Percentiles rank a stretch among this genome's conserved stretches.
Evolutionary conservation across 1,284 basidiomycete genomes (phyloP).

Genomic region (Microbotryum silenes-acaulis): DNA sequence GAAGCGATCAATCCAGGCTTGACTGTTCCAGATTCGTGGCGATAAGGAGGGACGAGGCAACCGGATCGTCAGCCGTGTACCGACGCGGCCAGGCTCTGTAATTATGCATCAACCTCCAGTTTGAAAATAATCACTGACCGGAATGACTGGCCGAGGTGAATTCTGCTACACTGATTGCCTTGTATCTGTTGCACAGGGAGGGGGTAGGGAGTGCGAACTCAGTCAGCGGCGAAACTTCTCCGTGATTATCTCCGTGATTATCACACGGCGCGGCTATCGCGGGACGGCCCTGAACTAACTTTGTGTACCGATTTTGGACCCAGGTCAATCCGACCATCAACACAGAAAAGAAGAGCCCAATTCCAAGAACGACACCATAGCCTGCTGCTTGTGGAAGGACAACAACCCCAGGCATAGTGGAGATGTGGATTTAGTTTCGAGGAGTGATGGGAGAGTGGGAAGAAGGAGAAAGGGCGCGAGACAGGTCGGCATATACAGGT

Average conservation of each 20-base stretch:
- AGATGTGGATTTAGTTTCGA: too few relatives aligned
- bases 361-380: conserved; percentile 70
- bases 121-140: conserved; percentile 5
- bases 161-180: conserved; percentile 52
- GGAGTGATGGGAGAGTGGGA: too few relatives aligned
- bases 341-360: conserved; percentile 71
- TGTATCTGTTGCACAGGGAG: conserved; percentile 22
- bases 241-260: conserved; percentile 30
- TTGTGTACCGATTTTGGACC: conserved; percentile 62
- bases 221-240: conserved; percentile 37
- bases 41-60: not conserved
- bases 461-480: too few relatives aligned
- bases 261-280: not conserved
- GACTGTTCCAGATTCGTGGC: not conserved
- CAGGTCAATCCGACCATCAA: conserved; percentile 66
- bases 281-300: conserved; percentile 1
- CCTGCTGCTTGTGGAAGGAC: conserved; percentile 53
- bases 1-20: conserved; percentile 85
- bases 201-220: conserved; percentile 26
- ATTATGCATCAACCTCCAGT: too few relatives aligned
- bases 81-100: not conserved
- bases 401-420: not conserved
- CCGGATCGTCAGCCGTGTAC: not conserved
- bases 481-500: too few relatives aligned
- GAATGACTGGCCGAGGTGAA: conserved; percentile 59